Evolutionary conservation across 1,139 yeast species (phyloP).

Genomic region (Lodderomyces parapsilosis): DNA sequence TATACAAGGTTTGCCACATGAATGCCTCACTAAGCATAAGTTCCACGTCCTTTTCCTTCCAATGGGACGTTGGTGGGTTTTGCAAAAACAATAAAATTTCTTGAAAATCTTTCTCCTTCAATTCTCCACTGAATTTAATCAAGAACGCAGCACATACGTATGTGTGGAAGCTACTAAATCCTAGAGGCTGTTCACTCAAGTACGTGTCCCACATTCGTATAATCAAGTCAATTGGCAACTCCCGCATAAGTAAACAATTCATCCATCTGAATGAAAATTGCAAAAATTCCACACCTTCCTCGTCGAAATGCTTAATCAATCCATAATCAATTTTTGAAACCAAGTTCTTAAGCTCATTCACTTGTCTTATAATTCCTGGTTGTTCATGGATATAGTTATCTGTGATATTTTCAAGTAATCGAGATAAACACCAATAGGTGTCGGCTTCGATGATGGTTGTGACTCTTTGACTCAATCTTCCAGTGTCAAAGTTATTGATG

Average conservation of each 20-base stretch:
- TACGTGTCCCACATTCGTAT: constrained; percentile 99
- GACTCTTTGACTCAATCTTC: constrained; percentile 51
- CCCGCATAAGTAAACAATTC: constrained; percentile 97
- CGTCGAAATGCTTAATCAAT: constrained; percentile 69
- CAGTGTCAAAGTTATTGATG: constrained; percentile 59
- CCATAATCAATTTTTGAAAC: constrained; percentile 78
- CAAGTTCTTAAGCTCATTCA: constrained; percentile 71
- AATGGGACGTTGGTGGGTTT: constrained; percentile 76
- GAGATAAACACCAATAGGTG: constrained; percentile 93
- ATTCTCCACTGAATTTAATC: constrained; percentile 76
- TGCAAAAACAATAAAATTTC: constrained; percentile 89
- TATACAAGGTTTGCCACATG: constrained; percentile 92
- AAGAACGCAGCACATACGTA: constrained; percentile 98
- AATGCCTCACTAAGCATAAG: constrained; percentile 91
- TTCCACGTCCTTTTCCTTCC: constrained; percentile 92
- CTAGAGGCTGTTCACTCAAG: constrained; percentile 81
- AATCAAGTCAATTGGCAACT: constrained; percentile 71
- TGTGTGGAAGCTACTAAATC: constrained; percentile 90
- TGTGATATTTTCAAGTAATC: constrained; percentile 88
- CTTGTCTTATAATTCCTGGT: constrained; percentile 94
- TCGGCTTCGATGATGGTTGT: constrained; percentile 73
- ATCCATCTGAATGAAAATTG: constrained; percentile 98
- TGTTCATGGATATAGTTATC: constrained; percentile 97
- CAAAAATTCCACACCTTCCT: constrained; percentile 84
- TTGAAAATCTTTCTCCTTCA: constrained; percentile 89